Conservation (phyloP, 2,329 filamentous ascomycete genomes). For the Cladosporium phlei region DNA sequence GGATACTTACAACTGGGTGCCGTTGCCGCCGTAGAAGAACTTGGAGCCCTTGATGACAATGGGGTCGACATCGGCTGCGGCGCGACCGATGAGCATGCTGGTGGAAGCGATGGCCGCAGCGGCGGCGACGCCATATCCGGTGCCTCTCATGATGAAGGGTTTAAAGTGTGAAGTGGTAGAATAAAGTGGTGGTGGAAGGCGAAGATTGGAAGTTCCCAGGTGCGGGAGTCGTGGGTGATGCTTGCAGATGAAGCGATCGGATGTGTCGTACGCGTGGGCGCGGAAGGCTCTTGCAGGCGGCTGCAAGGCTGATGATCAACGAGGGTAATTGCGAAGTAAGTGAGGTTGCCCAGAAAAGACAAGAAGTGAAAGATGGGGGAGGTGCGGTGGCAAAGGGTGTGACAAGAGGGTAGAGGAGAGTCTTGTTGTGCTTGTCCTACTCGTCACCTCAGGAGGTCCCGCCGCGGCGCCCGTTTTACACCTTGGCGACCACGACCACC, state of each 20-base stretch:
- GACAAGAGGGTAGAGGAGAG: not conserved
- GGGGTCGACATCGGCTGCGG: conserved; percentile 55
- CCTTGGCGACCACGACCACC: no score
- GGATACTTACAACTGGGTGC: conserved; percentile 60
- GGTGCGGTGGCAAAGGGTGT: conserved; percentile 3
- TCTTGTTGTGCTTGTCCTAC: not conserved
- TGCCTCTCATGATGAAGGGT: conserved; percentile 51
- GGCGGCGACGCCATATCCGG: conserved; percentile 44
- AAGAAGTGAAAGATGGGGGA: conserved; percentile 11
- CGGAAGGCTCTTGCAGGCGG: conserved; percentile 1
- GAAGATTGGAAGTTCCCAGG: conserved; percentile 9
- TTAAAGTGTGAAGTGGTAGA: conserved; percentile 5
- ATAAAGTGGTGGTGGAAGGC: conserved; percentile 1
- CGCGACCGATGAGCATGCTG: conserved; percentile 29
- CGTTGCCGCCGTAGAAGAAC: conserved; percentile 84
- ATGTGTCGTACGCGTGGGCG: conserved; percentile 5
- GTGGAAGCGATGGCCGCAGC: conserved; percentile 49
- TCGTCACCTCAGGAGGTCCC: no score
- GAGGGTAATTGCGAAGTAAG: conserved; percentile 16
- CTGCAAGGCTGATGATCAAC: conserved; percentile 16
- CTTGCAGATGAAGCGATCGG: conserved; percentile 7
- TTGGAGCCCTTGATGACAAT: conserved; percentile 74
- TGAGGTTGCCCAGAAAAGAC: conserved; percentile 12
- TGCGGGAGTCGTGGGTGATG: conserved; percentile 11
- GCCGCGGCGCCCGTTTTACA: no score